phyloP scores from a whole-genome alignment of 2,329 filamentous ascomycete species.

The Lecanicillium sp. region DNA sequence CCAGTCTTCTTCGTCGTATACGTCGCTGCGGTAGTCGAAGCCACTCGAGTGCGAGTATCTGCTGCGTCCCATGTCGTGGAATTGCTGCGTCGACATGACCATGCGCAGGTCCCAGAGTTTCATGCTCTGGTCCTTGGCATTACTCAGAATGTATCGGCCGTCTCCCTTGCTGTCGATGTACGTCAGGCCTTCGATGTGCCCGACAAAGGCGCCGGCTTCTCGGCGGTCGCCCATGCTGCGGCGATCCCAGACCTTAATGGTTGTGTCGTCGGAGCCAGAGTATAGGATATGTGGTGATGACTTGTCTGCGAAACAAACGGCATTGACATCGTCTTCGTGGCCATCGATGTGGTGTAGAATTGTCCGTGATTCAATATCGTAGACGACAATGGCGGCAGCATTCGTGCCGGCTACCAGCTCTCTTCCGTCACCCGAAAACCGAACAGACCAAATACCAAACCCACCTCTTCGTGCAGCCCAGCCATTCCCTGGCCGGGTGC shows the following conservation, averaged over 20 bases:
- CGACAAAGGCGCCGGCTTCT: slow-evolving; percentile 57
- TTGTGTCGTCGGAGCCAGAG: slow-evolving; percentile 90
- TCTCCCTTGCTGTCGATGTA: slow-evolving; percentile 66
- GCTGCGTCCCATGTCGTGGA: slow-evolving; percentile 47
- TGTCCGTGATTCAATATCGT: slow-evolving; percentile 77
- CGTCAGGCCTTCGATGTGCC: slow-evolving; percentile 59
- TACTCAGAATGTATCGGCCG: slow-evolving; percentile 78
- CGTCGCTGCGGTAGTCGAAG: slow-evolving; percentile 69
- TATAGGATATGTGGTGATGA: slow-evolving; percentile 89
- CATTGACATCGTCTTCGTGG: slow-evolving; percentile 87
- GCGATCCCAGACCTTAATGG: slow-evolving; percentile 93
- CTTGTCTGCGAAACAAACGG: slow-evolving; percentile 89
- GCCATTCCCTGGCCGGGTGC: slow-evolving; percentile 16
- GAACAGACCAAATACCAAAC: slow-evolving; percentile 77
- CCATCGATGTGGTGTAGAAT: slow-evolving; percentile 69
- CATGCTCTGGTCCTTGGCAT: slow-evolving; percentile 94
- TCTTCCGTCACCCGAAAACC: slow-evolving; percentile 85
- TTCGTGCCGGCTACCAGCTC: slow-evolving; percentile 88
- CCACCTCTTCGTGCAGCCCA: slow-evolving; percentile 22
- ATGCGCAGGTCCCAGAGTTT: slow-evolving; percentile 94
- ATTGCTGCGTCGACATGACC: slow-evolving; percentile 68
- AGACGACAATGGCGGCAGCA: slow-evolving; percentile 72
- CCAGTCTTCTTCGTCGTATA: slow-evolving; percentile 58
- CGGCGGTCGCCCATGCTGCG: slow-evolving; percentile 83
- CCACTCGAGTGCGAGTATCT: slow-evolving; percentile 44